Conservation (phyloP, 352 stramenopile genomes). For the Globisporangium lucens region DNA sequence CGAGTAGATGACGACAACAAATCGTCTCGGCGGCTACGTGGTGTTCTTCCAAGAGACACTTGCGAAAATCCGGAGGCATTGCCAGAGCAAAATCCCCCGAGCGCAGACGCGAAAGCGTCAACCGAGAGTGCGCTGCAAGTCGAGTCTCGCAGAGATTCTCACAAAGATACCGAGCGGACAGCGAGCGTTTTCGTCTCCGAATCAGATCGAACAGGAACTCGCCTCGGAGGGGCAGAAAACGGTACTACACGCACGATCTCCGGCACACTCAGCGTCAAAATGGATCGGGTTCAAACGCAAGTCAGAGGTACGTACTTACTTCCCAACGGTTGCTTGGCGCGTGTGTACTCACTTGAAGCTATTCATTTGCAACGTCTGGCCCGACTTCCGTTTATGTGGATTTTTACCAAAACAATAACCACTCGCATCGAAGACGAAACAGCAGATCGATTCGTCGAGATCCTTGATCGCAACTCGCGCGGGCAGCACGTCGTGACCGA, state of each 20-base stretch:
- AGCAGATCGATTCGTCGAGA: conserved; percentile 52
- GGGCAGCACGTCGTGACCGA: conserved; percentile 55
- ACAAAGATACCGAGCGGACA: not conserved
- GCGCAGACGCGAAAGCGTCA: conserved; percentile 22
- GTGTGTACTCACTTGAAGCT: not conserved
- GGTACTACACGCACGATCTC: not conserved
- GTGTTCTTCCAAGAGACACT: conserved; percentile 75
- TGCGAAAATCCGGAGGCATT: conserved; percentile 42
- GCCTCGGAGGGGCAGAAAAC: not conserved
- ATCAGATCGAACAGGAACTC: conserved; percentile 15
- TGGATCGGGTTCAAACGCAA: conserved; percentile 29
- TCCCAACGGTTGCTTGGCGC: not conserved
- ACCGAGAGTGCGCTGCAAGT: conserved; percentile 30
- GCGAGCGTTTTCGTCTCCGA: conserved; percentile 9
- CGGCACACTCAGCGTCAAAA: conserved; percentile 27
- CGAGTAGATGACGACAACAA: conserved; percentile 64
- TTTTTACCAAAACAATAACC: not conserved
- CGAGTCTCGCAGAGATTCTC: conserved; percentile 30
- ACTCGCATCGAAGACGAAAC: conserved; percentile 22
- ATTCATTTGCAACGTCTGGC: not conserved
- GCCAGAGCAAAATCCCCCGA: conserved; percentile 39
- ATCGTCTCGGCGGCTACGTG: conserved; percentile 67
- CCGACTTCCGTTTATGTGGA: not conserved
- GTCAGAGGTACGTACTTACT: conserved; percentile 19
- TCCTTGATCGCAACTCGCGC: conserved; percentile 49